Percentiles rank a stretch among this genome's conserved stretches.
These are phyloP conservation scores for Talaromyces adpressus DNA, from an alignment of 495 filamentous ascomycete species.

Conservation along the genomic window DNA sequence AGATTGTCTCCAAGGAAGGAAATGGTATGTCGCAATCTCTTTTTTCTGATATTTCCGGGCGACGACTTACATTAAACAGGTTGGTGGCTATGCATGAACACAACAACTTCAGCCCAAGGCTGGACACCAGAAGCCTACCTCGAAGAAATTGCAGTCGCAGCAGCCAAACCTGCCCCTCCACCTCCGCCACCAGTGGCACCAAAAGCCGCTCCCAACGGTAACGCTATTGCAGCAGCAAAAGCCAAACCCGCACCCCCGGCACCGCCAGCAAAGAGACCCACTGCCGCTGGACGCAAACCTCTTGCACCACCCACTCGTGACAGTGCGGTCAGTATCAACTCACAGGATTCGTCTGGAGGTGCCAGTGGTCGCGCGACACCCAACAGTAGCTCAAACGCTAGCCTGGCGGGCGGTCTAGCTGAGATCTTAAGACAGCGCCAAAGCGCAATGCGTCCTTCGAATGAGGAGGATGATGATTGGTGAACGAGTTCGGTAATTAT, in stretches of 20 bases:
- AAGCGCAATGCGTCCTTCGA: conserved; percentile 56
- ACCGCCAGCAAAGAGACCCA: conserved; percentile 83
- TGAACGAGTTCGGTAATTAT: conserved; percentile 17
- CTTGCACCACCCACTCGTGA: conserved; percentile 57
- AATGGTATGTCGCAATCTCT: conserved; percentile 66
- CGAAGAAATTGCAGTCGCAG: conserved; percentile 55
- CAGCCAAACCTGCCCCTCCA: conserved; percentile 44
- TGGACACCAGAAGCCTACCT: conserved; percentile 94
- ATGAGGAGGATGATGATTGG: conserved; percentile 67
- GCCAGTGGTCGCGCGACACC: conserved; percentile 62
- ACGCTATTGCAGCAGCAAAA: conserved; percentile 42
- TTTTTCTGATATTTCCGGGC: background rate
- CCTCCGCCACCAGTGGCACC: conserved; percentile 51
- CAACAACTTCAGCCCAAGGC: conserved; percentile 57
- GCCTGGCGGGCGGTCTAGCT: conserved; percentile 77
- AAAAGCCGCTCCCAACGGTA: conserved; percentile 41
- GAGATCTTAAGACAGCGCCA: conserved; percentile 73
- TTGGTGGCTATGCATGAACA: conserved; percentile 87
- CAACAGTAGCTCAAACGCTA: conserved; percentile 58
- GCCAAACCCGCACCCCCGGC: conserved; percentile 71
- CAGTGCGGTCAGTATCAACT: conserved; percentile 66
- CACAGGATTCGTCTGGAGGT: conserved; percentile 51
- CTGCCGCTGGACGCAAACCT: conserved; percentile 56
- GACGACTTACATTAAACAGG: conserved; percentile 44
- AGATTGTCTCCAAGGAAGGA: conserved; percentile 79